Conservation (phyloP, 1,284 basidiomycete genomes). For the Exobasidium cylindrosporum region DNA sequence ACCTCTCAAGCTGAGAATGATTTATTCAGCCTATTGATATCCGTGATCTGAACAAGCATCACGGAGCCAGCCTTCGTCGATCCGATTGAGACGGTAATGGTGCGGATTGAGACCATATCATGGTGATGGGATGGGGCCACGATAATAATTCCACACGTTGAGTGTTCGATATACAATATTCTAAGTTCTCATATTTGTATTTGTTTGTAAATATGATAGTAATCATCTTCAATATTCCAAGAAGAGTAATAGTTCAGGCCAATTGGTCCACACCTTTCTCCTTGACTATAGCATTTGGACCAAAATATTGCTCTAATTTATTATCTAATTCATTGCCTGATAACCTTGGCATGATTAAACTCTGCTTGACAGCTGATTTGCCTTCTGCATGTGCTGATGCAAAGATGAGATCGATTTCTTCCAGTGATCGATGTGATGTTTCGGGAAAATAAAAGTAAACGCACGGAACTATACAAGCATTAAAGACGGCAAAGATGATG, state of each 20-base stretch:
- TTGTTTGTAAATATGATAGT: too few species aligned
- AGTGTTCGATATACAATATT: too few species aligned
- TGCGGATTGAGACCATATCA: too few species aligned
- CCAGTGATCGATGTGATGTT: constrained; percentile 44
- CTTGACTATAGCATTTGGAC: background rate
- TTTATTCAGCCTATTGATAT: too few species aligned
- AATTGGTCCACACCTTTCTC: background rate
- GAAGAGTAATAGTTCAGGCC: background rate
- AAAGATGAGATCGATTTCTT: constrained; percentile 15
- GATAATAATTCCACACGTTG: too few species aligned
- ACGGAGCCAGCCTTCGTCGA: too few species aligned
- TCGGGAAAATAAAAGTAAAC: constrained; percentile 50
- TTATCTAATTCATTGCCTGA: background rate
- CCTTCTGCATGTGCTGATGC: background rate
- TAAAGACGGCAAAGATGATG: constrained; percentile 34
- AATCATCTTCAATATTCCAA: too few species aligned
- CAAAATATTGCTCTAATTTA: background rate
- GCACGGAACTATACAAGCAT: constrained; percentile 29
- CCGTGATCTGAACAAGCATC: too few species aligned
- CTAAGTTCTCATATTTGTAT: too few species aligned
- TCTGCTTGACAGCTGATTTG: background rate
- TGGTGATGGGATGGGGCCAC: too few species aligned
- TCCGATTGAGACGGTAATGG: too few species aligned
- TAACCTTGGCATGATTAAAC: background rate
- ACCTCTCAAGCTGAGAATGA: too few species aligned